Evolutionary conservation across 495 filamentous ascomycete genomes (phyloP), one percentile per base, ranked within the genome.

Genomic region (Neurospora discreta): DNA sequence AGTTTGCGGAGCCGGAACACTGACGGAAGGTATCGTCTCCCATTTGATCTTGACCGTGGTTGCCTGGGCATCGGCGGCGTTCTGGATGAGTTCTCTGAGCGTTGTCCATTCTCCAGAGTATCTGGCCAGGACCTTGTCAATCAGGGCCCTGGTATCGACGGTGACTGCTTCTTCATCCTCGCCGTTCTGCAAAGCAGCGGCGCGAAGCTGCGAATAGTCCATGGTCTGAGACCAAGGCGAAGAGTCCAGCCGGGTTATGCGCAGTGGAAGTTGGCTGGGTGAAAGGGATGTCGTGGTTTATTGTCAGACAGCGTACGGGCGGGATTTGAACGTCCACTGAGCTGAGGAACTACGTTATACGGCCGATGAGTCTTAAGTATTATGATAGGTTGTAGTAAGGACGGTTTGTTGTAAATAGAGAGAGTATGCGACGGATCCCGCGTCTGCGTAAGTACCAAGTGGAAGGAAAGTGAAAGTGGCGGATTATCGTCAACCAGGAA

Each of bases 81-180:
- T 99, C 78, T 99, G 96, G 39, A 99, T 92, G 74, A 98, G 91
- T 78, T 99, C 96, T 83, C 96, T 87, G 16, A 98, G 84, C 8
- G 86, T 89, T 20, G 87, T 90, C 90, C 94, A 97, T 83, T 98
- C 95, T 71, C 95, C 94, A 10, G 93, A 95, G 80, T 99, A 99
- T 72, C 95, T 84, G 20, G 95, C 95, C 46, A 99, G 87, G 1
- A 98, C 94, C 81, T 99, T 99, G 80, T 98, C 97, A 73, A 99
- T 98, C 75, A 99, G 83, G 39, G 94, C 96, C 75, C 96, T 85
- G 33, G 95, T 99, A 78, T 99, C 97, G 71, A 98, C 96, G 0
- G 96, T 99, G 42, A 99, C 96, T n/a, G 95, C 96, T 79, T 97
- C 94, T 77, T 98, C 95, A 72, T 95, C 93, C 68, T 91, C 90